Conservation (phyloP, 768 basidiomycete genomes). For the Pleurotus djamor region DNA sequence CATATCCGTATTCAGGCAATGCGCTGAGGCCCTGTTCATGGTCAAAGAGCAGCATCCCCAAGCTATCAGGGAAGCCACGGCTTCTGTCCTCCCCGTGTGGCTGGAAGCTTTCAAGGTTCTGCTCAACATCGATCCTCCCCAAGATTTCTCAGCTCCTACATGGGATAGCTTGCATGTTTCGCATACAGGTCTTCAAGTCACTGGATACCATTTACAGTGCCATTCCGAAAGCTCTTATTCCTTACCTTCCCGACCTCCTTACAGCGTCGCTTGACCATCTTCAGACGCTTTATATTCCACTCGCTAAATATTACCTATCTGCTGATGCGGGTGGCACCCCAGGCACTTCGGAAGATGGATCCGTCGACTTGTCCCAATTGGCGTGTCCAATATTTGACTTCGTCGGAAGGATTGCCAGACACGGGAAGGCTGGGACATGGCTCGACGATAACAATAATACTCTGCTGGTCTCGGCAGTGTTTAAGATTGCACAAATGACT, state of each 20-base stretch:
- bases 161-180: slow-evolving; percentile 85
- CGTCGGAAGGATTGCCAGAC: slow-evolving; percentile 60
- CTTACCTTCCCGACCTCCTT: slow-evolving; percentile 63
- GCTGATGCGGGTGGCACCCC: slow-evolving; percentile 50
- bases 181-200: slow-evolving; percentile 87
- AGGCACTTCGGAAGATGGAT: slow-evolving; percentile 70
- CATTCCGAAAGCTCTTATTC: slow-evolving; percentile 72
- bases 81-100: slow-evolving; percentile 85
- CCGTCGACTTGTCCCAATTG: slow-evolving; percentile 73
- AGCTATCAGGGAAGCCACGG: slow-evolving; percentile 79
- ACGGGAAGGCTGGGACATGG: slow-evolving; percentile 65
- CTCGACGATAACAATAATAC: slow-evolving; percentile 50
- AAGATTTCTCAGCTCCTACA: slow-evolving; percentile 57
- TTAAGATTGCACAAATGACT: slow-evolving; percentile 85
- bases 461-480: slow-evolving; percentile 50
- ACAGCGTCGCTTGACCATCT: slow-evolving; percentile 58
- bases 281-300: slow-evolving; percentile 54
- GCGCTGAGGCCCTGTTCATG: slow-evolving; percentile 87
- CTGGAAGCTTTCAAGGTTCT: slow-evolving; percentile 85
- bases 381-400: slow-evolving; percentile 83
- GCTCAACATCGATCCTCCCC: slow-evolving; percentile 57
- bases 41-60: slow-evolving; percentile 92
- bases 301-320: slow-evolving; percentile 60
- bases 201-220: slow-evolving; percentile 77
- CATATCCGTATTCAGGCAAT: slow-evolving; percentile 88